phyloP scores from a whole-genome alignment of 192 early-diverging fungal genomes.

The Podochytrium sp. region DNA sequence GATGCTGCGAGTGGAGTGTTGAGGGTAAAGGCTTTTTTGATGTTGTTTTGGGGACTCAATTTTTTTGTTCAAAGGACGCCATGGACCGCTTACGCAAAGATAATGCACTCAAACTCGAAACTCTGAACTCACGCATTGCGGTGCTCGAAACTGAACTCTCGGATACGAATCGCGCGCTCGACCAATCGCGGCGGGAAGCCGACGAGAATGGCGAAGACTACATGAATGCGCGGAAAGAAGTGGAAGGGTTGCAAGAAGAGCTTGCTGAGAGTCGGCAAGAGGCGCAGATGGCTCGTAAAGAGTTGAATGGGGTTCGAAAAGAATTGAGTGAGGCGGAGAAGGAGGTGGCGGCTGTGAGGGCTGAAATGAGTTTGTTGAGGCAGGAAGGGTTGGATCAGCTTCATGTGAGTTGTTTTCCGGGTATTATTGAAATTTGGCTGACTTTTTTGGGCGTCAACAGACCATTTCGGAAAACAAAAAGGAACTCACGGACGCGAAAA shows the following conservation, averaged over 20 bases:
- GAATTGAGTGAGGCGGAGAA: not conserved
- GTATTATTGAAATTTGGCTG: too few relatives aligned
- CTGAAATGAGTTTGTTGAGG: constrained; percentile 22
- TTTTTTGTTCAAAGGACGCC: constrained; percentile 7
- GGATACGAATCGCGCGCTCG: not conserved
- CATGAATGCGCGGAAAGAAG: not conserved
- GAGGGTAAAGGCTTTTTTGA: not conserved
- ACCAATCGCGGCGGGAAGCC: not conserved
- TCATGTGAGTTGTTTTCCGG: not conserved
- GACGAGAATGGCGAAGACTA: not conserved
- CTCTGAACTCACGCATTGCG: not conserved
- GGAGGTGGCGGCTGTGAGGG: not conserved
- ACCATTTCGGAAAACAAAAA: not conserved
- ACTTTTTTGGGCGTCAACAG: not conserved
- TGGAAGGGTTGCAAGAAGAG: not conserved
- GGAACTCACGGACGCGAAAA: constrained; percentile 10
- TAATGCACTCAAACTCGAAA: not conserved
- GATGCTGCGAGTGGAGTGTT: not conserved
- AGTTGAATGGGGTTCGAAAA: constrained; percentile 5
- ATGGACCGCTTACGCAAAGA: constrained; percentile 33
- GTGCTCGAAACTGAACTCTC: constrained; percentile 9
- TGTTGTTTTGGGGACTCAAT: not conserved
- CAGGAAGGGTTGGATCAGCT: not conserved
- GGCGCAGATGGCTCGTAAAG: not conserved
- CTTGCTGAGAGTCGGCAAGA: not conserved